A percentile compares a stretch with the other conserved stretches of the same genome.
Evolutionary conservation across 2,329 filamentous ascomycete species (phyloP).

Genomic region (Colletotrichum sp.): DNA sequence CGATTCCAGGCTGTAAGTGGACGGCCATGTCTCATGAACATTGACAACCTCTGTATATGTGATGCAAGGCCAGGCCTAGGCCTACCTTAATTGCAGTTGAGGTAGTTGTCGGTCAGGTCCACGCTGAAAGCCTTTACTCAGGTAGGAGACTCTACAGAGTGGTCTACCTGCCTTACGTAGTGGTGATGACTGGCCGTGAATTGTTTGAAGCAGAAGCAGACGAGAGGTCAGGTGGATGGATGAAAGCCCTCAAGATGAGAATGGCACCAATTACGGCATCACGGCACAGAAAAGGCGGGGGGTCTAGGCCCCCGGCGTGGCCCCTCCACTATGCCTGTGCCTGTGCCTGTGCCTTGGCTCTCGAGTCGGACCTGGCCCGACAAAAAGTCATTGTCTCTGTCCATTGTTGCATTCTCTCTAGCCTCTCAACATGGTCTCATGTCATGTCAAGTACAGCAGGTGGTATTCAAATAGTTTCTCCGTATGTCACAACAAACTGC

Average conservation of each 20-base stretch:
- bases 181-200: not conserved
- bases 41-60: not conserved
- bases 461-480: not conserved
- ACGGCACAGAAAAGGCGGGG: slow-evolving; percentile 15
- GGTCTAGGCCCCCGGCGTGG: not conserved
- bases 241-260: not conserved
- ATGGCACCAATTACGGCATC: slow-evolving; percentile 16
- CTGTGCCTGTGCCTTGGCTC: not conserved
- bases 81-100: not conserved
- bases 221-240: slow-evolving; percentile 1
- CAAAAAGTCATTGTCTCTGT: not conserved
- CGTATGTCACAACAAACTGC: not conserved
- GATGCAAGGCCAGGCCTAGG: not conserved
- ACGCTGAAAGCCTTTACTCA: not conserved
- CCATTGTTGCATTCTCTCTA: not conserved
- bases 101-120: not conserved
- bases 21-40: not conserved
- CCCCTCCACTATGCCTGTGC: not conserved
- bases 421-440: not conserved
- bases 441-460: not conserved
- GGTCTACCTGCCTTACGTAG: not conserved
- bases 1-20: not conserved
- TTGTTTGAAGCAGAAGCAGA: not conserved
- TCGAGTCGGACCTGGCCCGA: slow-evolving; percentile 9
- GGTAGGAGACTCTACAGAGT: not conserved